Evolutionary conservation across 2,329 filamentous ascomycete genomes (phyloP).

Genomic region (Emmonsia crescens): DNA sequence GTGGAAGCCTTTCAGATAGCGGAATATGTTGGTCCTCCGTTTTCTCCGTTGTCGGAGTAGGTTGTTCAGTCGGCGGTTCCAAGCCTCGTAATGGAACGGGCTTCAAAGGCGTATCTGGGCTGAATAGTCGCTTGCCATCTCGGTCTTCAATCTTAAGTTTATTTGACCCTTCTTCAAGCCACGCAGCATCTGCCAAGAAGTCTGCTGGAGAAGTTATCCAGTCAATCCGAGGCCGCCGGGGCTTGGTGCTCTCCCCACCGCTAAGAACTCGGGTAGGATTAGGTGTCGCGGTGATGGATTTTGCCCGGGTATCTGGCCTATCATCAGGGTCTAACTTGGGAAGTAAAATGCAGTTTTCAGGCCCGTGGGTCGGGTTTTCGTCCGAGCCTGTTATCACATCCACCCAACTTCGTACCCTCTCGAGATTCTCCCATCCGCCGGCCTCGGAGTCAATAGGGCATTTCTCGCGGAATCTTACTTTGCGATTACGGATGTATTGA

Average conservation of each 20-base stretch:
- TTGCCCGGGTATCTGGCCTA: background rate
- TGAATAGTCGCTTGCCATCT: conserved; percentile 59
- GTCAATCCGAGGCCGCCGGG: conserved; percentile 64
- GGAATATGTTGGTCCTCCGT: background rate
- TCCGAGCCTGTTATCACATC: conserved; percentile 50
- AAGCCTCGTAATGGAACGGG: conserved; percentile 4
- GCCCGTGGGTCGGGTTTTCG: conserved; percentile 33
- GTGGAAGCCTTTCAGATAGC: conserved; percentile 6
- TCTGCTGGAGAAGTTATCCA: conserved; percentile 79
- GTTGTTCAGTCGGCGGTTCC: background rate
- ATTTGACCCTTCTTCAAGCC: conserved; percentile 74
- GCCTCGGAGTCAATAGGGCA: conserved; percentile 61
- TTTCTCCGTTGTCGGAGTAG: background rate
- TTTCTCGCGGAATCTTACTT: conserved; percentile 68
- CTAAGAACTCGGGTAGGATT: conserved; percentile 26
- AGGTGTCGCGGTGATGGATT: background rate
- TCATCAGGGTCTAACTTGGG: conserved; percentile 31
- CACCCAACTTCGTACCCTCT: conserved; percentile 65
- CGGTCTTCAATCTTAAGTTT: conserved; percentile 72
- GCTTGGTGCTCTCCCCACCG: conserved; percentile 43
- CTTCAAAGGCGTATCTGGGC: conserved; percentile 16
- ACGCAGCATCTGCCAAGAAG: conserved; percentile 79
- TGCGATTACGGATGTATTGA: conserved; percentile 84
- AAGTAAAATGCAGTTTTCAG: conserved; percentile 35
- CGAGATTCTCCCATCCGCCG: conserved; percentile 66